These are phyloP conservation scores for Sphagnum fallax DNA, from an alignment of 228 moss, liverwort and hornwort genomes.

Conservation along the genomic window DNA sequence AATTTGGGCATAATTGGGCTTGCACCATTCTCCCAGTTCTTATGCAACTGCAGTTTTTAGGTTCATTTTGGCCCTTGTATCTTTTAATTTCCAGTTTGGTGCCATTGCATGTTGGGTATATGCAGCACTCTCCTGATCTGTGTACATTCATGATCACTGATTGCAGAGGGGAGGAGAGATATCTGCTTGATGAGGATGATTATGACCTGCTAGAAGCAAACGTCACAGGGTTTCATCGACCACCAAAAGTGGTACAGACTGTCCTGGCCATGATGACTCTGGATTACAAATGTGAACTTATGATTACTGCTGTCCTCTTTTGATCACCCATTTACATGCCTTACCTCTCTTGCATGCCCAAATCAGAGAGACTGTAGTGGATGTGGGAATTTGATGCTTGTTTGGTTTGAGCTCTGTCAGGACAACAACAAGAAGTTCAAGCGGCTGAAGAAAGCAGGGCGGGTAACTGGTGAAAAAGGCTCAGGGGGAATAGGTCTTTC, in stretches of 20 bases:
- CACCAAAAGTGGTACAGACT: slow-evolving; percentile 70
- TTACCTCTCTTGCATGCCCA: too few relatives aligned
- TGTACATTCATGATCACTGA: background rate
- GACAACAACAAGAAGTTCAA: slow-evolving; percentile 86
- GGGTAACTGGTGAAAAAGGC: slow-evolving; percentile 36
- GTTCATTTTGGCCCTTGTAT: too few relatives aligned
- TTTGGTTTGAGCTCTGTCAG: slow-evolving; percentile 21
- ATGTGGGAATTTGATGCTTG: background rate
- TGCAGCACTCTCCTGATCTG: too few relatives aligned
- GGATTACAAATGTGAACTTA: too few relatives aligned
- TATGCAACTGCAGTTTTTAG: too few relatives aligned
- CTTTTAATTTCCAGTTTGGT: too few relatives aligned
- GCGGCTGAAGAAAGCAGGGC: slow-evolving; percentile 70
- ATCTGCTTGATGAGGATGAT: slow-evolving; percentile 90
- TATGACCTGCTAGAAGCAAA: slow-evolving; percentile 92
- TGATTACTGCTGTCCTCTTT: too few relatives aligned
- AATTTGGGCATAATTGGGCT: too few relatives aligned
- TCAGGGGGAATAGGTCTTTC: slow-evolving; percentile 56
- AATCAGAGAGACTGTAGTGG: too few relatives aligned
- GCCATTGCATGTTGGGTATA: too few relatives aligned
- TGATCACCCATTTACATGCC: too few relatives aligned
- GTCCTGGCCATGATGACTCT: background rate
- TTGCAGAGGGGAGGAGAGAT: slow-evolving; percentile 60
- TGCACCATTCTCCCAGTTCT: too few relatives aligned
- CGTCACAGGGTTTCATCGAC: slow-evolving; percentile 71